A percentile compares a stretch with the other conserved stretches of the same genome.
phyloP scores from a whole-genome alignment of 1,139 yeast genomes.

The Diutina catenulata region DNA sequence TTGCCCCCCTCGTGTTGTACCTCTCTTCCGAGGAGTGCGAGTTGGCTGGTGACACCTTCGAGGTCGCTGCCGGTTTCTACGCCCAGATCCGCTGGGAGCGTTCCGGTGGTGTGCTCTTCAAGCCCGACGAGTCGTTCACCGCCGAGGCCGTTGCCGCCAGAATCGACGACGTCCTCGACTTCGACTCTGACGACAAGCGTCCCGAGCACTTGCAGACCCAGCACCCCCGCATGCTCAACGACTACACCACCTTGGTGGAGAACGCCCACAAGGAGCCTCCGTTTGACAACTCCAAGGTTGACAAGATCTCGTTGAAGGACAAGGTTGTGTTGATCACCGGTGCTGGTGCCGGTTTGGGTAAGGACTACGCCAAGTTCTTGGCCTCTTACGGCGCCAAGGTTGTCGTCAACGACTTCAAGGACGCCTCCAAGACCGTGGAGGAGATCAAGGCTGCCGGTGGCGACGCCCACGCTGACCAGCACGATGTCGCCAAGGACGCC shows the following conservation, averaged over 20 bases:
- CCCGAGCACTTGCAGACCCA: slow-evolving; percentile 42
- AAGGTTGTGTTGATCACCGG: slow-evolving; percentile 92
- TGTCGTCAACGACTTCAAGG: slow-evolving; percentile 83
- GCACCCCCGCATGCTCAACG: slow-evolving; percentile 55
- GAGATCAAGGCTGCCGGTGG: slow-evolving; percentile 74
- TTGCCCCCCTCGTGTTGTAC: slow-evolving; percentile 81
- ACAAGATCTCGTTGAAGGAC: slow-evolving; percentile 50
- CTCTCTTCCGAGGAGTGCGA: slow-evolving; percentile 49
- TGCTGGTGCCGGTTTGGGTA: slow-evolving; percentile 92
- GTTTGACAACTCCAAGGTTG: slow-evolving; percentile 44
- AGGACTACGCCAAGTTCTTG: slow-evolving; percentile 74
- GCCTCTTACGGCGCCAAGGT: slow-evolving; percentile 94
- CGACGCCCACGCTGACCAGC: slow-evolving; percentile 72
- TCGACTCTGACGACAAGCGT: slow-evolving; percentile 37
- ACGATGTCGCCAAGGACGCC: slow-evolving; percentile 73
- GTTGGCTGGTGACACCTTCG: slow-evolving; percentile 64
- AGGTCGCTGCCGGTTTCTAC: slow-evolving; percentile 89
- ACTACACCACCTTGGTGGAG: slow-evolving; percentile 42
- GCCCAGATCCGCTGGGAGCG: slow-evolving; percentile 95
- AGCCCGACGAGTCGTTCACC: slow-evolving; percentile 65
- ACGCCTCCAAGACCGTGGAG: slow-evolving; percentile 62
- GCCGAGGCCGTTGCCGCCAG: slow-evolving; percentile 75
- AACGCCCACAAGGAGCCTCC: slow-evolving; percentile 40
- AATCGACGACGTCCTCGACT: slow-evolving; percentile 55
- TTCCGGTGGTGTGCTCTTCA: slow-evolving; percentile 74